Evolutionary conservation across 106 monocot genomes (phyloP).

Genomic region (Dendrobium officinale): DNA sequence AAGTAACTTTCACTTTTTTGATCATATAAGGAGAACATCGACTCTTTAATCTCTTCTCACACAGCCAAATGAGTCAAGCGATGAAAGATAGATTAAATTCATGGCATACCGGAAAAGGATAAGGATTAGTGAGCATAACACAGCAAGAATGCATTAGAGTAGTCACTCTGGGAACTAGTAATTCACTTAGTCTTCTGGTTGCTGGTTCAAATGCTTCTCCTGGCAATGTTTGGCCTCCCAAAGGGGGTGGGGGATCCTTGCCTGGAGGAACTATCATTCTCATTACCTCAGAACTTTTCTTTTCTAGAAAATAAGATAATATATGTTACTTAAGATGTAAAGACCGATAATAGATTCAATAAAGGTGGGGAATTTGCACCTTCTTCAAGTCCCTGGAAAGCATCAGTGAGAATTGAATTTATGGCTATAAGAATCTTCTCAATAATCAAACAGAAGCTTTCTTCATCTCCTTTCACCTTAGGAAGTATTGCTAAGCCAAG

Average conservation of each 20-base stretch:
- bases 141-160: slow-evolving; percentile 59
- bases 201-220: slow-evolving; percentile 19
- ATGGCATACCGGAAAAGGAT: slow-evolving; percentile 49
- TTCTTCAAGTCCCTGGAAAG: slow-evolving; percentile 79
- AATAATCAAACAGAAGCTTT: slow-evolving; percentile 67
- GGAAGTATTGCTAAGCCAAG: slow-evolving; percentile 62
- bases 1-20: neutral
- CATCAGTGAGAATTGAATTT: slow-evolving; percentile 50
- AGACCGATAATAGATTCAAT: neutral
- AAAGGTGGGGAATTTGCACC: slow-evolving; percentile 24
- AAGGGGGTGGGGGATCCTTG: slow-evolving; percentile 50
- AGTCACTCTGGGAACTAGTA: slow-evolving; percentile 45
- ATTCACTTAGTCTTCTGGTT: slow-evolving; percentile 32
- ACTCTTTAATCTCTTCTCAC: neutral
- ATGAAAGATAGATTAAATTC: neutral
- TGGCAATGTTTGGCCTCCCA: slow-evolving; percentile 30
- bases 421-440: slow-evolving; percentile 64
- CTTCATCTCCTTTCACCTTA: slow-evolving; percentile 53
- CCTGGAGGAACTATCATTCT: slow-evolving; percentile 71
- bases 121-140: slow-evolving; percentile 57
- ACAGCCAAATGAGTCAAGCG: neutral
- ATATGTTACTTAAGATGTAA: neutral
- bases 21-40: neutral
- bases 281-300: slow-evolving; percentile 38
- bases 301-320: slow-evolving; percentile 33